Base-by-base conservation (phyloP, 148 eudicot genomes). In the Spergularia marina region DNA sequence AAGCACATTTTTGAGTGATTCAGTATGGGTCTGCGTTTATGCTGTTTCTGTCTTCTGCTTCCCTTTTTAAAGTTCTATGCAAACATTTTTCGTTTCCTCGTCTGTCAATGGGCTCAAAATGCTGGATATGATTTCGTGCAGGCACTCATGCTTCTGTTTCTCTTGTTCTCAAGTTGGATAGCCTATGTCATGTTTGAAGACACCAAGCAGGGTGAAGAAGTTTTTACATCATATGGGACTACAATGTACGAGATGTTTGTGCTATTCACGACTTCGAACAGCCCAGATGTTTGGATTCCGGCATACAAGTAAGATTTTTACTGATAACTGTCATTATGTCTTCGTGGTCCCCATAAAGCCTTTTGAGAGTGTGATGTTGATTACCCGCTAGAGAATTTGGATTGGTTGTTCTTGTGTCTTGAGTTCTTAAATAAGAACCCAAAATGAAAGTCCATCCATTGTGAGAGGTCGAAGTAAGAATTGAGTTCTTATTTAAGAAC, bases 101-200 rank as follows among this genome's bases (percentile, higher is more conserved):
- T 41, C 60, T 70, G 57, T 25, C 2, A 25, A 25, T 15, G 6
- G 41, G 53, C 20, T 39, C 18, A 36, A 11, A 44, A 23, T 69
- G 10, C 49, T 63, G 72, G 44, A 77, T 74, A 47, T 73, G 72
- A 64, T 70, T 65, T 52, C 15, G 78, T 86, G 89, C 94, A 95
- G 98, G 96, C 95, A 76, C 88, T 95, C 71, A 68, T 84, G 78
- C 81, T 84, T 74, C 73, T 95, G 73, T 95, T 92, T 84, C 92
- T 92, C 68, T 80, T 95, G 81, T 92, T 95, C 82, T 85, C 89
- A 60, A 95, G 98, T 79, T 95, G 98, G 98, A 80, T 95, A 79
- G 98, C 97, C 55, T 95, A 75, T 83, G 92, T 95, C 81, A 88
- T 95, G 83, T 95, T 95, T 85, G 98, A 95, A 82, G 98, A 95